These are phyloP conservation scores for Claviceps africana DNA, from an alignment of 2,329 filamentous ascomycete genomes.

Conservation along the genomic window DNA sequence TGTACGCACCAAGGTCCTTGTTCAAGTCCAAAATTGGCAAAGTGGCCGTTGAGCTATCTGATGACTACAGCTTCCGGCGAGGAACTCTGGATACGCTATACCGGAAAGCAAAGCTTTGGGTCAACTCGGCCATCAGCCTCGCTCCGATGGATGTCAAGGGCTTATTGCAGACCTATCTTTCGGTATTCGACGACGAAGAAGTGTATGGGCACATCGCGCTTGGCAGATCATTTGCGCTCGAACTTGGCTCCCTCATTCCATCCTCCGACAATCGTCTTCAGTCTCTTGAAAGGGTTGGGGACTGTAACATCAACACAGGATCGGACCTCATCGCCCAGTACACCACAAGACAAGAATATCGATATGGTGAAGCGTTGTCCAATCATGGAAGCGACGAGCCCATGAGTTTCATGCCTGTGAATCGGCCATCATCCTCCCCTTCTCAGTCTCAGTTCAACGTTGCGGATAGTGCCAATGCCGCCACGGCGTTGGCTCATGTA, in stretches of 20 bases:
- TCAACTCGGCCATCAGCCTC: conserved; percentile 64
- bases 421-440: conserved; percentile 37
- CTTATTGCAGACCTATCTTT: conserved; percentile 86
- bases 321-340: conserved; percentile 97
- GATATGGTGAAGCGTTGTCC: conserved; percentile 64
- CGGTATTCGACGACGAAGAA: conserved; percentile 84
- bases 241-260: conserved; percentile 81
- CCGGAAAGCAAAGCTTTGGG: conserved; percentile 65
- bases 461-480: conserved; percentile 42
- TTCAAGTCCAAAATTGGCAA: conserved; percentile 66
- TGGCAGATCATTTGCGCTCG: conserved; percentile 83
- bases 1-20: conserved; percentile 74
- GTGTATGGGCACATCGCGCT: conserved; percentile 84
- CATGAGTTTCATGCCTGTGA: conserved; percentile 44
- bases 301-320: conserved; percentile 70
- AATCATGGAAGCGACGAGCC: conserved; percentile 56
- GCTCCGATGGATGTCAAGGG: conserved; percentile 92
- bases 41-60: conserved; percentile 79
- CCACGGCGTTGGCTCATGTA: conserved; percentile 56
- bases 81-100: conserved; percentile 67
- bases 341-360: conserved; percentile 89
- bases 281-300: conserved; percentile 63
- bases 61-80: conserved; percentile 74
- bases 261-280: conserved; percentile 72
- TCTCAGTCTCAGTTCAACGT: conserved; percentile 26